Evolutionary conservation across 2,329 filamentous ascomycete genomes (phyloP).

Genomic region (Lasiodiplodia hormozganensis): DNA sequence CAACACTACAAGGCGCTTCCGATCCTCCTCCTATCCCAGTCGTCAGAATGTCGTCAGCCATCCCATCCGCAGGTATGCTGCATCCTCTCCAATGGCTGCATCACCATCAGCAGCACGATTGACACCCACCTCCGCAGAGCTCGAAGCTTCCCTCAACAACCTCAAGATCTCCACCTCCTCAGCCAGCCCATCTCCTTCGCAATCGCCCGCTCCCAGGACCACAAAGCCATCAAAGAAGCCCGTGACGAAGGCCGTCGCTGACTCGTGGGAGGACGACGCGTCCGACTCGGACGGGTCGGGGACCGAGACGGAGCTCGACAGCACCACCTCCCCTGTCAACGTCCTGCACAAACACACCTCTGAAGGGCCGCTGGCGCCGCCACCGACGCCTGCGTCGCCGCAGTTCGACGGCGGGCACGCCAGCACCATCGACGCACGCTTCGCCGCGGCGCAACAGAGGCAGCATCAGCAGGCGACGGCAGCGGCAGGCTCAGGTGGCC

Average conservation of each 20-base stretch:
- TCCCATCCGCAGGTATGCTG: constrained; percentile 38
- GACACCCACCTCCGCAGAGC: constrained; percentile 38
- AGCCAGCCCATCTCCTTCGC: constrained; percentile 34
- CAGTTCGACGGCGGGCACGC: constrained; percentile 31
- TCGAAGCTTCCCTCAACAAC: constrained; percentile 45
- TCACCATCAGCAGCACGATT: constrained; percentile 4
- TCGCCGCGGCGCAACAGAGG: constrained; percentile 28
- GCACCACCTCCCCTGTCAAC: constrained; percentile 36
- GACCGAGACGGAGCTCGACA: constrained; percentile 36
- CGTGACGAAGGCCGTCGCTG: constrained; percentile 55
- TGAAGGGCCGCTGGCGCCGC: constrained; percentile 38
- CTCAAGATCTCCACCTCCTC: constrained; percentile 43
- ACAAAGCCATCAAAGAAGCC: constrained; percentile 43
- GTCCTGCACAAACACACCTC: constrained; percentile 36
- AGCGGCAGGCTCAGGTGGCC: neutral
- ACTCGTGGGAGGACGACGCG: constrained; percentile 81
- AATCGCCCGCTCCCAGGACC: constrained; percentile 36
- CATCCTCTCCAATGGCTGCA: neutral
- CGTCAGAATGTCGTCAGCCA: constrained; percentile 31
- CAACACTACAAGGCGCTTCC: constrained; percentile 5
- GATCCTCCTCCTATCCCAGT: constrained; percentile 5
- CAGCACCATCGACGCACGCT: constrained; percentile 18
- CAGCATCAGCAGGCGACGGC: constrained; percentile 33
- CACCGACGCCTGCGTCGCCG: constrained; percentile 46
- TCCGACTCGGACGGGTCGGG: constrained; percentile 31